Evolutionary conservation across 768 basidiomycete species (phyloP).

Genomic region (Lactarius quietus): DNA sequence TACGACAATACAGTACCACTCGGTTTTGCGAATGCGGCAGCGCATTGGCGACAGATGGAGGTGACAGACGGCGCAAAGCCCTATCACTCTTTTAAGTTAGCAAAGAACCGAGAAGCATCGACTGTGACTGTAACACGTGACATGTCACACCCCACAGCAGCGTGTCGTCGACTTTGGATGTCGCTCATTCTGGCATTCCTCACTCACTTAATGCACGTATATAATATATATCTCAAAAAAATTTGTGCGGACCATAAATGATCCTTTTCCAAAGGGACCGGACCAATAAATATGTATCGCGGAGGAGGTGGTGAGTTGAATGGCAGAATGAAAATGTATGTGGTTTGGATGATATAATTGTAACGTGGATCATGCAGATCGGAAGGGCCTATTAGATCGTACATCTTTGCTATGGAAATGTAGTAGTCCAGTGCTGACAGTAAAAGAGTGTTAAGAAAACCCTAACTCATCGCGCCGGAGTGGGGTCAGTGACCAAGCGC

Average conservation of each 20-base stretch:
- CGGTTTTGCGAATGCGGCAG: too few relatives aligned
- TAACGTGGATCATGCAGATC: slow-evolving; percentile 21
- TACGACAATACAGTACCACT: too few relatives aligned
- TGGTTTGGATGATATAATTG: slow-evolving; percentile 7
- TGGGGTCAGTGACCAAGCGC: too few relatives aligned
- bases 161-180: too few relatives aligned
- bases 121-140: too few relatives aligned
- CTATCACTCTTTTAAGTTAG: too few relatives aligned
- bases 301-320: not conserved
- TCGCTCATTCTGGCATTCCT: not conserved
- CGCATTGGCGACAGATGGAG: too few relatives aligned
- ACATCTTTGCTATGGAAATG: slow-evolving; percentile 12
- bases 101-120: too few relatives aligned
- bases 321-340: not conserved
- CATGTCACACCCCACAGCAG: too few relatives aligned
- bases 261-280: slow-evolving; percentile 6
- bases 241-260: not conserved
- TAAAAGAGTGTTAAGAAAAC: not conserved
- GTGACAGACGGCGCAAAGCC: too few relatives aligned
- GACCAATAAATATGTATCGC: slow-evolving; percentile 14
- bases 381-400: slow-evolving; percentile 18
- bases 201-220: not conserved
- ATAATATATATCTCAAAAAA: slow-evolving; percentile 12
- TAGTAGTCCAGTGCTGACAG: not conserved
- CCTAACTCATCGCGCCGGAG: not conserved